These are phyloP conservation scores for Besnoitia besnoiti DNA, from an alignment of 169 alveolate genomes.

Conservation along the genomic window DNA sequence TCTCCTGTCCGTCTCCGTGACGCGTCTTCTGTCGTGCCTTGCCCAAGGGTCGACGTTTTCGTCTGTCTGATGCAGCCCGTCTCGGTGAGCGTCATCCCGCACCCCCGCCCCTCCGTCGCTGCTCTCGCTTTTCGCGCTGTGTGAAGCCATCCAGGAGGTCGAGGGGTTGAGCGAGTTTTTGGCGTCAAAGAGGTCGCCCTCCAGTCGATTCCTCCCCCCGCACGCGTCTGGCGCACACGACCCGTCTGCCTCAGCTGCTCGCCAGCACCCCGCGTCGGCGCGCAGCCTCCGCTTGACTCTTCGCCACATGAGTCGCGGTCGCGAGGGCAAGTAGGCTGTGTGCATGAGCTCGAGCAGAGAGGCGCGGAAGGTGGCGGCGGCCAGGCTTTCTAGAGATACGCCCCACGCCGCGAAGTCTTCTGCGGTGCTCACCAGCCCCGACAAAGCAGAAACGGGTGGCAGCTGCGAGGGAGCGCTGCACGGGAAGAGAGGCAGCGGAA, in stretches of 20 bases:
- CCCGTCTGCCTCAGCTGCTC: not conserved
- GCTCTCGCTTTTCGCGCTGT: not conserved
- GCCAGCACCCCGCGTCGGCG: not conserved
- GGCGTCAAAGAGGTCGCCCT: no score
- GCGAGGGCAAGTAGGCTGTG: conserved; percentile 12
- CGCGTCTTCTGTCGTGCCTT: not conserved
- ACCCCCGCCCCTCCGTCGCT: not conserved
- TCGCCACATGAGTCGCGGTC: conserved; percentile 15
- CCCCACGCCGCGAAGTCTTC: not conserved
- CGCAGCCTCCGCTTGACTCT: conserved; percentile 12
- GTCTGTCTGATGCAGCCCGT: no score
- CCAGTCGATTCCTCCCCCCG: not conserved
- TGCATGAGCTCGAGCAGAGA: not conserved
- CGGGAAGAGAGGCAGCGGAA: conserved; percentile 26
- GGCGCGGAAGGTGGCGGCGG: conserved; percentile 15
- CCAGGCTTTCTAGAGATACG: conserved; percentile 13
- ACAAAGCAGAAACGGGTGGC: not conserved
- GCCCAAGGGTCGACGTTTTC: not conserved
- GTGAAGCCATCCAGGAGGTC: not conserved
- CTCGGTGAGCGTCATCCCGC: not conserved
- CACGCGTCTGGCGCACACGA: not conserved
- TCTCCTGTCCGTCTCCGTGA: not conserved
- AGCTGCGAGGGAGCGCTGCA: not conserved
- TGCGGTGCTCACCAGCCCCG: not conserved
- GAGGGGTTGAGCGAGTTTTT: no score